A percentile compares a stretch with the other conserved stretches of the same genome.
Conservation (phyloP, 208 protist genomes). For the Leishmania guyanensis region DNA sequence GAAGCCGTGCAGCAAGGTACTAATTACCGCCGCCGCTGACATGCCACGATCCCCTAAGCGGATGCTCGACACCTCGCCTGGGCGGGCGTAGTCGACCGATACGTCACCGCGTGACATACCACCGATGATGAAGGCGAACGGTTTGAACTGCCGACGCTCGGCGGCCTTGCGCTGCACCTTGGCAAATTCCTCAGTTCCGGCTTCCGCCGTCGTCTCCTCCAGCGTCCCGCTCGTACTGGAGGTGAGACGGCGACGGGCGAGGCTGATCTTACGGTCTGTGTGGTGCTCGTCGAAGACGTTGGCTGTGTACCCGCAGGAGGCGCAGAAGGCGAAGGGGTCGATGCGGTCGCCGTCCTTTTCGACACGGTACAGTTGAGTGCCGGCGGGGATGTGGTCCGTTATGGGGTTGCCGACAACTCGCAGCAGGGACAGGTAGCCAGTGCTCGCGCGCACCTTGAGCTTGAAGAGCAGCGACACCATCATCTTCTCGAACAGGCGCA, state of each 20-base stretch:
- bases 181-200: conserved; percentile 44
- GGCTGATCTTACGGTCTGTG: conserved; percentile 27
- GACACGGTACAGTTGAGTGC: conserved; percentile 70
- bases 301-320: conserved; percentile 35
- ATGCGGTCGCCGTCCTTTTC: conserved; percentile 86
- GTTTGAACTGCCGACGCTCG: conserved; percentile 56
- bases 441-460: conserved; percentile 94
- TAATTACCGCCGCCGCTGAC: conserved; percentile 83
- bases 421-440: conserved; percentile 93
- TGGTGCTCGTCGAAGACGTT: conserved; percentile 22
- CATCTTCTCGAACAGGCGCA: conserved; percentile 98
- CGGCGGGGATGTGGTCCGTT: conserved; percentile 97
- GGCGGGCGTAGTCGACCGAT: conserved; percentile 62
- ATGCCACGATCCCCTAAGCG: conserved; percentile 75
- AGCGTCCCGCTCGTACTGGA: conserved; percentile 28
- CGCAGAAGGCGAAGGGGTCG: conserved; percentile 67
- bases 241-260: conserved; percentile 31
- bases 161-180: conserved; percentile 37
- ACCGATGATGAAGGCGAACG: conserved; percentile 88
- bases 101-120: conserved; percentile 89
- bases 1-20: conserved; percentile 71
- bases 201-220: conserved; percentile 28
- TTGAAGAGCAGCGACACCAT: conserved; percentile 99
- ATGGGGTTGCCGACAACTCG: conserved; percentile 99
- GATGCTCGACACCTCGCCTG: conserved; percentile 67